Evolutionary conservation across 2,329 filamentous ascomycete genomes (phyloP).

Genomic region (Nemania sp.): DNA sequence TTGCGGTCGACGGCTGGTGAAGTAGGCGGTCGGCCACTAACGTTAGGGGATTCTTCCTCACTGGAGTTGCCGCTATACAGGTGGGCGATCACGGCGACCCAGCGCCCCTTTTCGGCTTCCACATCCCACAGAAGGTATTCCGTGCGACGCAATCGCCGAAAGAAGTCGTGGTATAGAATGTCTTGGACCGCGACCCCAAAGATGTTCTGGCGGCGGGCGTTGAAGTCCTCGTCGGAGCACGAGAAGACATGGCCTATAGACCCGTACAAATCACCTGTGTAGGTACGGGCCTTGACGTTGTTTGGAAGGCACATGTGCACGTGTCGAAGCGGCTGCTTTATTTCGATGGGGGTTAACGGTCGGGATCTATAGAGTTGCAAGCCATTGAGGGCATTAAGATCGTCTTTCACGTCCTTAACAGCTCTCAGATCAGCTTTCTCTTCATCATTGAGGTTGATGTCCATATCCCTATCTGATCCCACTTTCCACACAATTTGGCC

Average conservation of each 20-base stretch:
- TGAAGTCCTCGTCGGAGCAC: slow-evolving; percentile 11
- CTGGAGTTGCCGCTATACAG: slow-evolving; percentile 21
- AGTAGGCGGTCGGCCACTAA: background rate
- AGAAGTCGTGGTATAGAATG: slow-evolving; percentile 36
- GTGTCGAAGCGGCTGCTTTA: slow-evolving; percentile 37
- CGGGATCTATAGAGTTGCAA: slow-evolving; percentile 28
- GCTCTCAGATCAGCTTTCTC: slow-evolving; percentile 19
- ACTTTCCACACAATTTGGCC: slow-evolving; percentile 38
- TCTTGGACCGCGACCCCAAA: slow-evolving; percentile 10
- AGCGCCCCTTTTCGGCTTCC: slow-evolving; percentile 30
- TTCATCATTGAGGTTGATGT: background rate
- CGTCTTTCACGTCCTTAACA: slow-evolving; percentile 5
- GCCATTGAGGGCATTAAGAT: slow-evolving; percentile 36
- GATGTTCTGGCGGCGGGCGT: background rate
- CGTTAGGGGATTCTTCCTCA: background rate
- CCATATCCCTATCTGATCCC: slow-evolving; percentile 17
- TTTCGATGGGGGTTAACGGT: slow-evolving; percentile 16
- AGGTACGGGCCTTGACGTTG: slow-evolving; percentile 23
- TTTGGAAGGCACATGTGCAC: slow-evolving; percentile 30
- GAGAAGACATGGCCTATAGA: slow-evolving; percentile 26
- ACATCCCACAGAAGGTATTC: slow-evolving; percentile 40
- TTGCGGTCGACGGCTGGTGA: slow-evolving; percentile 16
- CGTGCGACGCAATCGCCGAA: slow-evolving; percentile 25
- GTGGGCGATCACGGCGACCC: slow-evolving; percentile 37
- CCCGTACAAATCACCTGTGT: slow-evolving; percentile 33